phyloP scores from a whole-genome alignment of 2,329 filamentous ascomycete species.

The Arthrocladium fulminans region DNA sequence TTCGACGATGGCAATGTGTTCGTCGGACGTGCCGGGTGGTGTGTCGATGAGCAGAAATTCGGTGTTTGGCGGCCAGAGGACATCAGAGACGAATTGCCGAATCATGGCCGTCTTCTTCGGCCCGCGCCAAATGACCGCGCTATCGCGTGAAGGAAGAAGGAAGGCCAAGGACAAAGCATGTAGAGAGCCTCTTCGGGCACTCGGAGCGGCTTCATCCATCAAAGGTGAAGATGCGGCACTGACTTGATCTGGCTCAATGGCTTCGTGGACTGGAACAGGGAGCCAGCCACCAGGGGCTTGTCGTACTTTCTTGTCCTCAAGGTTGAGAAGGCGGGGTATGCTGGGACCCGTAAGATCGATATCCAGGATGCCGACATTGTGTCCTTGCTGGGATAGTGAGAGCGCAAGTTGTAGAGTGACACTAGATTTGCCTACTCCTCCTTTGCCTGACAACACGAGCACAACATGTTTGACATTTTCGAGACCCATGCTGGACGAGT shows the following conservation, averaged over 20 bases:
- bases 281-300: slow-evolving; percentile 90
- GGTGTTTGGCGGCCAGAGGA: slow-evolving; percentile 71
- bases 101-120: slow-evolving; percentile 99
- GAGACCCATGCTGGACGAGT: slow-evolving; percentile 18
- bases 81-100: slow-evolving; percentile 85
- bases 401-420: slow-evolving; percentile 95
- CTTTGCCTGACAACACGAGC: slow-evolving; percentile 83
- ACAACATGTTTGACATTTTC: slow-evolving; percentile 18
- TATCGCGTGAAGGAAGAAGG: slow-evolving; percentile 68
- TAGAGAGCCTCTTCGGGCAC: slow-evolving; percentile 29
- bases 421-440: slow-evolving; percentile 94
- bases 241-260: slow-evolving; percentile 25
- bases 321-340: slow-evolving; percentile 87
- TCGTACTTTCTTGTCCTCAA: slow-evolving; percentile 80
- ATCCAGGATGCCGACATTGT: slow-evolving; percentile 89
- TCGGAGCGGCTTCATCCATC: background rate
- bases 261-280: slow-evolving; percentile 72
- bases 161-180: slow-evolving; percentile 89
- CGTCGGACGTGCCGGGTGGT: slow-evolving; percentile 89
- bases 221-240: background rate
- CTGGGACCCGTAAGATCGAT: slow-evolving; percentile 93
- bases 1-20: slow-evolving; percentile 91
- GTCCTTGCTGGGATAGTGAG: slow-evolving; percentile 72
- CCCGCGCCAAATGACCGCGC: slow-evolving; percentile 93
- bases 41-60: slow-evolving; percentile 94